Percentiles rank a stretch among this genome's conserved stretches.
phyloP scores from a whole-genome alignment of 2,329 filamentous ascomycete species.

The Pseudogymnoascus sp. region DNA sequence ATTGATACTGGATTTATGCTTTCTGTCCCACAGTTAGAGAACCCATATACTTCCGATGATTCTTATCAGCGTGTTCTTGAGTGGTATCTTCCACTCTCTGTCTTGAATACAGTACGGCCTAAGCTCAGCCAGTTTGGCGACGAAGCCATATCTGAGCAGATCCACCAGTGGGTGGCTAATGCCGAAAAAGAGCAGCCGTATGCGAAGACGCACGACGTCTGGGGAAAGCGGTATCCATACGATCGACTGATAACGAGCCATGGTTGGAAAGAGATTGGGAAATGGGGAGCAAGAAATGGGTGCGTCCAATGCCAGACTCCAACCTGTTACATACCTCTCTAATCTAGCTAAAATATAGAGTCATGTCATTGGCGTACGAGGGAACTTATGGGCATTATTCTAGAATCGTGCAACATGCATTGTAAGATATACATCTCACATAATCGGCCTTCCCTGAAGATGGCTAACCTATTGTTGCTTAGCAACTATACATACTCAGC shows the following conservation, averaged over 20 bases:
- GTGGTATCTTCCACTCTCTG: slow-evolving; percentile 3
- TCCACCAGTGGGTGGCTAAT: slow-evolving; percentile 8
- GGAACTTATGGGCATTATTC: slow-evolving; percentile 30
- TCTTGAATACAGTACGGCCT: neutral
- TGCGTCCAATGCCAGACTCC: neutral
- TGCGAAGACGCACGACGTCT: slow-evolving; percentile 12
- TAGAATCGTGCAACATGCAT: slow-evolving; percentile 36
- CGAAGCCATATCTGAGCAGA: slow-evolving; percentile 9
- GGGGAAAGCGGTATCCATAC: slow-evolving; percentile 8
- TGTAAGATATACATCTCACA: slow-evolving; percentile 18
- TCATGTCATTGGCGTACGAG: slow-evolving; percentile 37
- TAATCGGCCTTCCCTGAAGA: neutral
- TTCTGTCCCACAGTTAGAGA: neutral
- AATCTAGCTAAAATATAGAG: slow-evolving; percentile 10
- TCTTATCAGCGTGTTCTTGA: slow-evolving; percentile 1
- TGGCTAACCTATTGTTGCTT: slow-evolving; percentile 5
- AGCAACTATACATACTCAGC: slow-evolving; percentile 39
- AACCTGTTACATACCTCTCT: neutral
- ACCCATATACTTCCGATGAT: slow-evolving; percentile 5
- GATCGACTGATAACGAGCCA: slow-evolving; percentile 10
- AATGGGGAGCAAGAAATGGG: slow-evolving; percentile 12
- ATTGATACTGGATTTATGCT: slow-evolving; percentile 9
- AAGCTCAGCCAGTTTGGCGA: slow-evolving; percentile 9
- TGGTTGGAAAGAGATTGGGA: slow-evolving; percentile 12
- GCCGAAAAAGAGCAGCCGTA: slow-evolving; percentile 12